Percentiles rank a stretch among this genome's conserved stretches.
Conservation (phyloP, 192 early-diverging fungal genomes). For the Coemansia sp. region DNA sequence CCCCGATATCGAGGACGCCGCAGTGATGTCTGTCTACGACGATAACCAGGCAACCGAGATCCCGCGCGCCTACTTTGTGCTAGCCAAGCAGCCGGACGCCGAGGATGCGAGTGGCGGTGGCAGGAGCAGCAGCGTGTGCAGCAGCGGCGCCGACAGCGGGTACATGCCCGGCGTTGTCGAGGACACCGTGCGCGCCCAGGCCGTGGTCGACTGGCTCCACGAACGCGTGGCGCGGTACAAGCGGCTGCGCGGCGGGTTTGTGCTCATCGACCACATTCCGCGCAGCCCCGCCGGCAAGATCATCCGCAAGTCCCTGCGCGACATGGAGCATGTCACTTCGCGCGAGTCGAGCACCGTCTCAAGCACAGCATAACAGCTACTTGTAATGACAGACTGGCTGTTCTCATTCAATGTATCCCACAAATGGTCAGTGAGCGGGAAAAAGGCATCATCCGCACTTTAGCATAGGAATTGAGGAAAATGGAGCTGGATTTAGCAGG, state of each 20-base stretch:
- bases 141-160: constrained; percentile 5
- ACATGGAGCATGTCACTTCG: constrained; percentile 33
- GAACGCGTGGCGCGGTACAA: constrained; percentile 72
- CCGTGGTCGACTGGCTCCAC: constrained; percentile 60
- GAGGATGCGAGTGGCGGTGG: constrained; percentile 22
- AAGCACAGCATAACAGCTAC: background rate
- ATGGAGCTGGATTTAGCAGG: background rate
- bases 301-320: constrained; percentile 69
- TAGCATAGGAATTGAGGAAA: background rate
- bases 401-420: background rate
- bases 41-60: constrained; percentile 70
- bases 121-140: background rate
- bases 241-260: constrained; percentile 75
- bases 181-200: constrained; percentile 51
- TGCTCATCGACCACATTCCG: constrained; percentile 70
- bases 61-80: constrained; percentile 76
- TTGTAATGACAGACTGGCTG: background rate
- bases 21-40: constrained; percentile 69
- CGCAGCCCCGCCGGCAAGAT: constrained; percentile 84
- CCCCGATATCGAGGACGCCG: constrained; percentile 67
- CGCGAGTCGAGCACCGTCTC: constrained; percentile 15
- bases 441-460: background rate
- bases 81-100: constrained; percentile 30
- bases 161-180: constrained; percentile 23
- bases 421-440: background rate